Evolutionary conservation across 23 red algal genomes (phyloP), one percentile per base, ranked within the genome.

Genomic region (Cyanidioschyzon merolae): DNA sequence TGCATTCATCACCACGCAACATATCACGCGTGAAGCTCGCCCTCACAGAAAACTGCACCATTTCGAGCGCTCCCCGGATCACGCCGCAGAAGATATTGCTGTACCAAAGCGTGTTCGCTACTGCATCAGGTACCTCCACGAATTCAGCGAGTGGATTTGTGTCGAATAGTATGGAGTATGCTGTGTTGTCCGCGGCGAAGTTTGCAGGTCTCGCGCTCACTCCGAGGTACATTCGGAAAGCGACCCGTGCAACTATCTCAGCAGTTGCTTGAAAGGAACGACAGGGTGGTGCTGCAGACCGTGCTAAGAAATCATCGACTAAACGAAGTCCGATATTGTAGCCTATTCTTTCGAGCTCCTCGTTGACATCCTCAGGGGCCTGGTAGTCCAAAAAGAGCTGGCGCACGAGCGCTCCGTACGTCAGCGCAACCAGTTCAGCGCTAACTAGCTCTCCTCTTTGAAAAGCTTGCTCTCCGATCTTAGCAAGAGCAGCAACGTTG

Each of bases 101-200:
- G 76, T 88, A 98, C 79, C 89, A 89, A 37, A 98, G 76, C 26
- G 75, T 63, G 0, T 89, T 81, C 1, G 29, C 17, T 50, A 54
- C 0, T 32, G 58, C 21, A 59, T 40, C 41, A 17, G 88, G 88
- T 37, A 98, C 58, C 81, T 98, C 94, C 41, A 82, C 76, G 77
- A 92, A 98, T 79, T 98, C 94, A 3, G 94, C 89, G 3, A 98
- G 83, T 58, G 94, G 94, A 74, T 98, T 98, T 36, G 90, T 85
- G 1, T 91, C 85, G 58, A 98, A 98, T 37, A 92, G 74, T 21
- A 98, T 58, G 16, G 75, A 76, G 57, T 89, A 90, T 26, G 74
- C 87, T 57, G 77, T 84, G 37, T 68, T 36, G 79, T 90, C 88
- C 68, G 57, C 37, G 15, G 75, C 79, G 85, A 88, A 88, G 59